These are phyloP conservation scores for Globisporangium spinosum DNA, from an alignment of 352 stramenopile genomes.

Conservation along the genomic window DNA sequence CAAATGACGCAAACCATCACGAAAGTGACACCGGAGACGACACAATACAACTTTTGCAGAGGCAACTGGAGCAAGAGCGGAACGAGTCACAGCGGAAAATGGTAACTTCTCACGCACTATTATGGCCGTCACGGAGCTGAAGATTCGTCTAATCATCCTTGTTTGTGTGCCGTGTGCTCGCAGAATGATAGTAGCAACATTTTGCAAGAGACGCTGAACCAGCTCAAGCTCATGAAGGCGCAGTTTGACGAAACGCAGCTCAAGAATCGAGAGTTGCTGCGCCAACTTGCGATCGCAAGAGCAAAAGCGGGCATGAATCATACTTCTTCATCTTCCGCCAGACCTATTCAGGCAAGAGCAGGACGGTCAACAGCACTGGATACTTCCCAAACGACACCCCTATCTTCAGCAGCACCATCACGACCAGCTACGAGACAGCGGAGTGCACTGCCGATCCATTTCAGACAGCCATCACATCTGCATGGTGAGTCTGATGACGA, in stretches of 20 bases:
- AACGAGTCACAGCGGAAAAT: conserved; percentile 36
- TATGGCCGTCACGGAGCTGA: background rate
- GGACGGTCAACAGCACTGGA: background rate
- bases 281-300: conserved; percentile 63
- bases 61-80: conserved; percentile 31
- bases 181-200: conserved; percentile 52
- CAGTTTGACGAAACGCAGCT: conserved; percentile 62
- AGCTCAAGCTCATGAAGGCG: conserved; percentile 56
- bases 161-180: background rate
- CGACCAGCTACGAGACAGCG: background rate
- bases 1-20: background rate
- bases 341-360: conserved; percentile 3
- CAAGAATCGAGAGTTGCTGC: conserved; percentile 73
- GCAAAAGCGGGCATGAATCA: conserved; percentile 27
- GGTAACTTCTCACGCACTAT: conserved; percentile 14
- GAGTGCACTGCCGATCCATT: conserved; percentile 20
- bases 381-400: background rate
- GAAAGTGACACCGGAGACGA: conserved; percentile 5
- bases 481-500: conserved; percentile 32
- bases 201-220: conserved; percentile 48
- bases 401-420: background rate
- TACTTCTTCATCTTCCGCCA: background rate
- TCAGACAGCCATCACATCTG: conserved; percentile 21
- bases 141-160: background rate
- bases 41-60: conserved; percentile 7